phyloP scores from a whole-genome alignment of 805 yeast genomes.

The Hanseniaspora nectarophila region DNA sequence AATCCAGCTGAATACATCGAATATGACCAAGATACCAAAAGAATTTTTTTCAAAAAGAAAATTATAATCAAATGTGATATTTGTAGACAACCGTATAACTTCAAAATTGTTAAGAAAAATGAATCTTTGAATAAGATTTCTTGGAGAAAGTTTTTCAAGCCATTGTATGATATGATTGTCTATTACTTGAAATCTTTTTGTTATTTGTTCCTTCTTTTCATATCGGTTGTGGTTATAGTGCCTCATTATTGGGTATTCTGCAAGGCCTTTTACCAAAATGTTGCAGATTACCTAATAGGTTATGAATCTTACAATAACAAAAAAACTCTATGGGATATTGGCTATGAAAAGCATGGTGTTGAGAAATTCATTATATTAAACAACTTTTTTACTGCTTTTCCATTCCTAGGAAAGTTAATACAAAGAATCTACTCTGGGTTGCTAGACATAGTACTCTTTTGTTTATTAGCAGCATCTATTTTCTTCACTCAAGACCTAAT shows the following conservation, averaged over 20 bases:
- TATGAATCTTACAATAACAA: background rate
- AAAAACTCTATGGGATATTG: background rate
- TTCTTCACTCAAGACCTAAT: conserved; percentile 61
- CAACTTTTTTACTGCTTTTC: background rate
- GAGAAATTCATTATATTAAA: background rate
- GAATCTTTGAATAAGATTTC: conserved; percentile 4
- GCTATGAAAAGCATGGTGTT: background rate
- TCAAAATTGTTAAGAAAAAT: conserved; percentile 52
- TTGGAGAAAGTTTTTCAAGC: background rate
- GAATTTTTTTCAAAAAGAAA: conserved; percentile 20
- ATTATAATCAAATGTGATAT: conserved; percentile 70
- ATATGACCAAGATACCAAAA: conserved; percentile 22
- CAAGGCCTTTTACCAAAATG: conserved; percentile 16
- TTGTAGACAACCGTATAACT: conserved; percentile 64
- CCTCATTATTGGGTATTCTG: conserved; percentile 13
- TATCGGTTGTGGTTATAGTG: background rate
- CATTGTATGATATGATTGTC: background rate
- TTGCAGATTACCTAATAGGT: conserved; percentile 1
- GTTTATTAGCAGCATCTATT: conserved; percentile 35
- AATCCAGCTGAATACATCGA: background rate
- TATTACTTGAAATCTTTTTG: background rate
- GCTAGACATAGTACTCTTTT: conserved; percentile 28
- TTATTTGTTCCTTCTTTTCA: background rate
- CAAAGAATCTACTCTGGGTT: conserved; percentile 18
- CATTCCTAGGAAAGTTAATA: background rate